A percentile compares a stretch with the other conserved stretches of the same genome.
phyloP scores from a whole-genome alignment of 2,329 filamentous ascomycete genomes.

The Pestalotiopsis sp. region DNA sequence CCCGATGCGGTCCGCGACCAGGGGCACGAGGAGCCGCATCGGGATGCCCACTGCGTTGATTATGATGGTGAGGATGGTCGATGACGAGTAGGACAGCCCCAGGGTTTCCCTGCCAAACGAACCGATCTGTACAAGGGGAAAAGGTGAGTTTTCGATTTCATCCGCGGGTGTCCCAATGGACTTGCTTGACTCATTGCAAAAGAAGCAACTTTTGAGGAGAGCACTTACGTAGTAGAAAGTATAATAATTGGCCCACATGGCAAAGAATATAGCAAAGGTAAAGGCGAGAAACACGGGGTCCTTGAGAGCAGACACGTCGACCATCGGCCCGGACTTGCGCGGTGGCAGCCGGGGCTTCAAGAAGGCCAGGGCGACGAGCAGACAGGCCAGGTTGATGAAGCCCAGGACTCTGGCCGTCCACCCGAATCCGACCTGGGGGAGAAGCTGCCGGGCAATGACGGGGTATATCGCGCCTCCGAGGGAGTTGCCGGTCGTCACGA shows the following conservation, averaged over 20 bases:
- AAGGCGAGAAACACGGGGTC: conserved; percentile 35
- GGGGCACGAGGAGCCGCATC: conserved; percentile 37
- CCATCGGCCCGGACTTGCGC: conserved; percentile 31
- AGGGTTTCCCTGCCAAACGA: conserved; percentile 36
- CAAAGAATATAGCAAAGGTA: conserved; percentile 38
- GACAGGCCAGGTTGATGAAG: conserved; percentile 76
- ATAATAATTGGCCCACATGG: conserved; percentile 44
- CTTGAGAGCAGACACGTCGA: conserved; percentile 32
- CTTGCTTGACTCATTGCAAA: background rate
- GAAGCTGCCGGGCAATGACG: conserved; percentile 33
- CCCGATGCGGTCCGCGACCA: conserved; percentile 38
- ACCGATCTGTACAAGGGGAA: conserved; percentile 25
- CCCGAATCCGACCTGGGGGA: conserved; percentile 32
- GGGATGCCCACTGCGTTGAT: conserved; percentile 43
- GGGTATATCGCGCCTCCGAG: conserved; percentile 59
- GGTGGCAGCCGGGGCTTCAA: conserved; percentile 34
- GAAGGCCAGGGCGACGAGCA: conserved; percentile 65
- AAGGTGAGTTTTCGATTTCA: conserved; percentile 26
- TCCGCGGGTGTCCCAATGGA: conserved; percentile 32
- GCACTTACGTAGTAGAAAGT: conserved; percentile 44
- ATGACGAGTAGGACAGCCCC: conserved; percentile 35
- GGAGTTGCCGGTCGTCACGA: conserved; percentile 60
- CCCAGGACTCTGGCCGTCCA: conserved; percentile 35
- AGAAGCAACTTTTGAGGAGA: background rate
- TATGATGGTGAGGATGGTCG: conserved; percentile 39